phyloP scores from a whole-genome alignment of 2,329 filamentous ascomycete species.

The Fusarium solani-melongenae region DNA sequence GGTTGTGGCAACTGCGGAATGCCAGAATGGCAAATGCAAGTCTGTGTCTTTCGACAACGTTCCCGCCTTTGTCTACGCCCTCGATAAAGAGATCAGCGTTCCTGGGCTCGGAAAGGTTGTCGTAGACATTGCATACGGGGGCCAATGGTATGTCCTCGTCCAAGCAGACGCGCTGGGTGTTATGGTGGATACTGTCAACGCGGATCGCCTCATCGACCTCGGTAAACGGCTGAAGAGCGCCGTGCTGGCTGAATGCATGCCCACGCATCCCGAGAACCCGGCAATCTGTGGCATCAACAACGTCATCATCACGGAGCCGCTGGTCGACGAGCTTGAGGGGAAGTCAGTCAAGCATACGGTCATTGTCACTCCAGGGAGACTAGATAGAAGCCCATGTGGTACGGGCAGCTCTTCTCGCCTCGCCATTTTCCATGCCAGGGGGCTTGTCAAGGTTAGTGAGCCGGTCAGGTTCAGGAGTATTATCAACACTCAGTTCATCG shows the following conservation, averaged over 20 bases:
- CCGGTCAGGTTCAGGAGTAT: constrained; percentile 54
- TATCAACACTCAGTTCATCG: constrained; percentile 55
- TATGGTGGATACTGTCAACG: constrained; percentile 46
- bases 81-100: constrained; percentile 45
- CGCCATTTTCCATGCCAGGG: constrained; percentile 55
- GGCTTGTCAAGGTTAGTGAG: constrained; percentile 50
- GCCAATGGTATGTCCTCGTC: constrained; percentile 58
- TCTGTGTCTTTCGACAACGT: constrained; percentile 58
- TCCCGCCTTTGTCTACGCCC: constrained; percentile 53
- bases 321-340: constrained; percentile 33
- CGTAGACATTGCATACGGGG: constrained; percentile 59
- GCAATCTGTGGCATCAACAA: constrained; percentile 54
- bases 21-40: constrained; percentile 56
- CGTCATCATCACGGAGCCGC: constrained; percentile 50
- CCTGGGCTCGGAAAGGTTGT: background rate
- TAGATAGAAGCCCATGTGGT: constrained; percentile 59
- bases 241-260: constrained; percentile 48
- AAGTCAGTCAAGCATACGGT: constrained; percentile 53
- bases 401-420: constrained; percentile 57
- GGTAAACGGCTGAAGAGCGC: constrained; percentile 57
- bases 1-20: constrained; percentile 54
- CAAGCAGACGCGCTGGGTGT: constrained; percentile 52
- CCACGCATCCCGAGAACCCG: constrained; percentile 56
- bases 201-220: constrained; percentile 51
- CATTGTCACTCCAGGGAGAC: constrained; percentile 57